Conservation (phyloP, 163 green algal species). For the Scenedesmus sp. region DNA sequence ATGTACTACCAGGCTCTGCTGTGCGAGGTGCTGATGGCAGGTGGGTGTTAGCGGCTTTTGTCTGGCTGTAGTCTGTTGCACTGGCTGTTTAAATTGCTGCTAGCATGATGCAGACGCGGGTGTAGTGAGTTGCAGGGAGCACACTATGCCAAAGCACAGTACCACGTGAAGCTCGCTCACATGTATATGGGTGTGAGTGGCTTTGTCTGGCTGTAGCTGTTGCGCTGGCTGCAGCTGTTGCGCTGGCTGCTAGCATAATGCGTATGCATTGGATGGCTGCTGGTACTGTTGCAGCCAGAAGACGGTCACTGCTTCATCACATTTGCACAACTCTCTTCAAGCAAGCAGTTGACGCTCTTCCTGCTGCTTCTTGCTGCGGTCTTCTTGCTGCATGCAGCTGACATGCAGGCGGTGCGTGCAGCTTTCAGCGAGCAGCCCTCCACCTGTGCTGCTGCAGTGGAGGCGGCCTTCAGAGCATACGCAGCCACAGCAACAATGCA, state of each 20-base stretch:
- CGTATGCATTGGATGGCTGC: background rate
- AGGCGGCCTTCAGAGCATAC: background rate
- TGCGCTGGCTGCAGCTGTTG: background rate
- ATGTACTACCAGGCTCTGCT: slow-evolving; percentile 1
- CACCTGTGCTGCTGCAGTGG: background rate
- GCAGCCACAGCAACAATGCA: background rate
- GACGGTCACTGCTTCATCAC: background rate
- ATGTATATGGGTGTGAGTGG: background rate
- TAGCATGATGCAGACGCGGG: background rate
- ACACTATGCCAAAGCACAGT: no score
- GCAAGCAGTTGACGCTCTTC: background rate
- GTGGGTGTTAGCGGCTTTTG: background rate
- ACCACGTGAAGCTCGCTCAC: no score
- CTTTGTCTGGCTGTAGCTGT: background rate
- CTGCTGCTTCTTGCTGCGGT: background rate
- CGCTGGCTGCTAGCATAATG: background rate
- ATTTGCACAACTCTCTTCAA: no score
- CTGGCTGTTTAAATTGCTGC: background rate
- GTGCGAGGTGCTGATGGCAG: background rate
- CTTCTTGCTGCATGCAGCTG: background rate
- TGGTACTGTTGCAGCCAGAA: background rate
- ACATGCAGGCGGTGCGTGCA: background rate
- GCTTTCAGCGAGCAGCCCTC: background rate
- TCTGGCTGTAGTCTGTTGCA: background rate
- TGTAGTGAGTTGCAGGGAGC: no score